These are phyloP conservation scores for Tricholoma matsutake DNA, from an alignment of 768 basidiomycete species.

Conservation along the genomic window DNA sequence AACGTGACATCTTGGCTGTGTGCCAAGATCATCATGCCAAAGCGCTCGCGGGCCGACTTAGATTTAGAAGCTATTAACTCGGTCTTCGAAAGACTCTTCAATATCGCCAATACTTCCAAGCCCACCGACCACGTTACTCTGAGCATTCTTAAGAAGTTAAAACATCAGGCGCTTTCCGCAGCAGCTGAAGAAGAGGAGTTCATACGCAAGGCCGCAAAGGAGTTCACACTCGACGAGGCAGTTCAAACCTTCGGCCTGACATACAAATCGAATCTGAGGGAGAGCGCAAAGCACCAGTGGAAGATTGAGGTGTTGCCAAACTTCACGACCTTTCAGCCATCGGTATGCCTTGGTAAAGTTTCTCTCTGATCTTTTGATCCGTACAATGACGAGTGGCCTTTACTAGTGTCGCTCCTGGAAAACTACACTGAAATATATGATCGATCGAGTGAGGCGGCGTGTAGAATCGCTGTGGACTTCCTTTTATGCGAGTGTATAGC, in stretches of 20 bases:
- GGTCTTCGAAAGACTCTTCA: neutral
- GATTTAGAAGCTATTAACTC: neutral
- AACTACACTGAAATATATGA: neutral
- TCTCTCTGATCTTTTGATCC: neutral
- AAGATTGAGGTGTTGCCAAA: conserved; percentile 7
- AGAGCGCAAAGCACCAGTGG: conserved; percentile 1
- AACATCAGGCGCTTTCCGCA: neutral
- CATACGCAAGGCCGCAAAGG: conserved; percentile 6
- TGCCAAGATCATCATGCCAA: neutral
- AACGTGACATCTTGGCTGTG: too few relatives aligned
- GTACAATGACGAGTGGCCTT: neutral
- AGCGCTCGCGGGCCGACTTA: neutral
- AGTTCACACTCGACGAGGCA: conserved; percentile 4
- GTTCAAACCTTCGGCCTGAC: conserved; percentile 7
- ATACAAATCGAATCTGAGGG: neutral
- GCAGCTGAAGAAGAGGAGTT: neutral
- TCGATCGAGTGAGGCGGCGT: neutral
- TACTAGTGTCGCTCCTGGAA: neutral
- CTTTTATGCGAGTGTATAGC: neutral
- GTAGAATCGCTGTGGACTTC: neutral
- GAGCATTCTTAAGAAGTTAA: neutral
- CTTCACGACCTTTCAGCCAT: conserved; percentile 8
- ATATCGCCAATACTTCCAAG: neutral
- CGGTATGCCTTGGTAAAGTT: conserved; percentile 9
- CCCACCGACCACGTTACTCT: neutral